phyloP scores from a whole-genome alignment of 495 filamentous ascomycete genomes.

The Hypomontagnella submonticulosa region DNA sequence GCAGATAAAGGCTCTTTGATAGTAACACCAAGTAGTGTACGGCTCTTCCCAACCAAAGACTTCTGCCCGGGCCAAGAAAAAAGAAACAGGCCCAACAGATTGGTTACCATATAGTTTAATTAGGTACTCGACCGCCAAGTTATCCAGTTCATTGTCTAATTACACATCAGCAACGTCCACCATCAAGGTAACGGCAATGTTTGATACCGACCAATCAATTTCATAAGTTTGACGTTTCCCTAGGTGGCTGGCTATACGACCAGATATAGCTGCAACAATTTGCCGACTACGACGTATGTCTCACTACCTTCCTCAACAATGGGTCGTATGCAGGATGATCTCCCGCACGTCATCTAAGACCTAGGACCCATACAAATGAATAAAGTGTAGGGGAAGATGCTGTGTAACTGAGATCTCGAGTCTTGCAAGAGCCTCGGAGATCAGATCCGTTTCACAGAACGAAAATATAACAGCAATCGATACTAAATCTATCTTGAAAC shows the following conservation, averaged over 20 bases:
- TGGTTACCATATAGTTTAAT: background rate
- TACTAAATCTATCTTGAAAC: background rate
- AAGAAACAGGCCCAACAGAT: background rate
- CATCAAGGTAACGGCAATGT: slow-evolving; percentile 1
- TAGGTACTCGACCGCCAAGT: background rate
- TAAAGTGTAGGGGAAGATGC: background rate
- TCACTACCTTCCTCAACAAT: slow-evolving; percentile 22
- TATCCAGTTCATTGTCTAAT: background rate
- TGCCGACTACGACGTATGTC: slow-evolving; percentile 2
- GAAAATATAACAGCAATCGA: background rate
- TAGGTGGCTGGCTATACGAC: slow-evolving; percentile 23
- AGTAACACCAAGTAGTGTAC: background rate
- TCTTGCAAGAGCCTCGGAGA: too few relatives aligned
- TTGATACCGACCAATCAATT: background rate
- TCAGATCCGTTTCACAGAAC: background rate
- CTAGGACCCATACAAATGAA: too few relatives aligned
- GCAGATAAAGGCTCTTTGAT: background rate
- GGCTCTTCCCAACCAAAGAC: background rate
- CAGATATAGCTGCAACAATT: slow-evolving; percentile 3
- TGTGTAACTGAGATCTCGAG: slow-evolving; percentile 6
- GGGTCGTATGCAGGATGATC: background rate
- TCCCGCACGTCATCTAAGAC: background rate
- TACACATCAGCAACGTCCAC: background rate
- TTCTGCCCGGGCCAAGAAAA: background rate
- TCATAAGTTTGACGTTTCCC: too few relatives aligned